Percentiles rank a stretch among this genome's conserved stretches.
Conservation (phyloP, 352 stramenopile genomes). For the Phytophthora sansomeana region DNA sequence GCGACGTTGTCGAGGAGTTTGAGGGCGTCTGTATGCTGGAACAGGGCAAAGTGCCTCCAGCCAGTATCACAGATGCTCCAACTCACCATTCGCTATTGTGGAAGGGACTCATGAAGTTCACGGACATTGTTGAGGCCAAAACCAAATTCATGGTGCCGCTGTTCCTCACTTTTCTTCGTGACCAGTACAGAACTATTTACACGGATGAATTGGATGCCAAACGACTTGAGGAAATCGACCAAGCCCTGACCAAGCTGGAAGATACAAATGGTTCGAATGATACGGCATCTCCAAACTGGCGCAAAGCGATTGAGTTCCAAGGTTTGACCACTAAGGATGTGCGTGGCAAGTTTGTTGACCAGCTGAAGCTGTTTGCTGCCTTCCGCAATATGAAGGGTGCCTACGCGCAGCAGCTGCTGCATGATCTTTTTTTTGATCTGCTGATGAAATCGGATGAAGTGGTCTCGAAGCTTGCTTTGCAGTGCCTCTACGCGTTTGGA, state of each 20-base stretch:
- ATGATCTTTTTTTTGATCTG: slow-evolving; percentile 88
- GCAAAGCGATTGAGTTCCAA: slow-evolving; percentile 36
- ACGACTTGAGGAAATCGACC: slow-evolving; percentile 53
- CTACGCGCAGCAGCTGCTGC: slow-evolving; percentile 80
- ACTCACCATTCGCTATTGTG: slow-evolving; percentile 86
- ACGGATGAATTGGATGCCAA: slow-evolving; percentile 67
- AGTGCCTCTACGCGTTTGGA: slow-evolving; percentile 89
- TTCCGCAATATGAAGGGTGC: slow-evolving; percentile 92
- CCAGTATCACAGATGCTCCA: slow-evolving; percentile 64
- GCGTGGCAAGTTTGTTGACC: slow-evolving; percentile 81
- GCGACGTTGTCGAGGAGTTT: slow-evolving; percentile 50
- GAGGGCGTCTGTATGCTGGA: slow-evolving; percentile 64
- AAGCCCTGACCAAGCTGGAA: slow-evolving; percentile 55
- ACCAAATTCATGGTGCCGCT: slow-evolving; percentile 89
- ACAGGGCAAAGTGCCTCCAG: slow-evolving; percentile 46
- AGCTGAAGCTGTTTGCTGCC: slow-evolving; percentile 80
- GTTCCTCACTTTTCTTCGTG: slow-evolving; percentile 83
- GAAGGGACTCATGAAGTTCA: slow-evolving; percentile 80
- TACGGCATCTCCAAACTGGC: slow-evolving; percentile 40
- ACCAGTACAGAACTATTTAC: slow-evolving; percentile 85
- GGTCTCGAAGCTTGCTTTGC: slow-evolving; percentile 86
- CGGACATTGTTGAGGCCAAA: slow-evolving; percentile 81
- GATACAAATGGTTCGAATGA: slow-evolving; percentile 16
- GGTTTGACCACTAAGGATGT: slow-evolving; percentile 79
- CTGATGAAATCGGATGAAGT: slow-evolving; percentile 91